Evolutionary conservation across 345 rosid species (phyloP), one percentile per base, ranked within the genome.

Genomic region (Hirschfeldia incana): DNA sequence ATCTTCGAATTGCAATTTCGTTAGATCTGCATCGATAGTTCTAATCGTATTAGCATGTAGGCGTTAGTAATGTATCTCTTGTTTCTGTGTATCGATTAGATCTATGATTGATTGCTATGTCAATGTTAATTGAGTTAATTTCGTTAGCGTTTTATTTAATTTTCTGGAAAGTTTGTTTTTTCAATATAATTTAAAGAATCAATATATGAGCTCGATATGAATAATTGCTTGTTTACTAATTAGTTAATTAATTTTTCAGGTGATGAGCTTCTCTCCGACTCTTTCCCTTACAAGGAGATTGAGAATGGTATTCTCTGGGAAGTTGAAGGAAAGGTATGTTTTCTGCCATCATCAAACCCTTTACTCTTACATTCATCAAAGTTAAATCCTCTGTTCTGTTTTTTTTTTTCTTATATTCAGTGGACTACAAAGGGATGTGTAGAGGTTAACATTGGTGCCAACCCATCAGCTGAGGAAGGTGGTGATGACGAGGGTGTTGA

Each of bases 231-330:
- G 59, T 6, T 5, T 17, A 1, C 15, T 53, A 58, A 1, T 7
- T 21, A 8, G 2, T 76, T 36, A 6, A 73, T 65, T 27, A 60
- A 60, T 28, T 42, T 28, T 83, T 57, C 79, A 91, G 97, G 89
- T 77, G 98, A 93, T 64, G 98, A 95, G 87, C 99, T 95, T 80
- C 91, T 95, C 67, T 93, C 96, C 1, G 99, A 95, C 86, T 95
- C 99, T 1, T 95, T 93, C 81, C 89, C 87, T 3, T 91, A 93
- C 90, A 93, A 85, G 90, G 99, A 95, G 85, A 80, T 88, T 70
- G 75, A 80, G 32, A 87, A 90, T 57, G 99, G 97, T 3, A 34
- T 83, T 6, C 86, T 93, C 30, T 93, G 97, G 98, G 97, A 95
- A 84, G 98, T 93, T 46, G 92, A 93, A 29, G 99, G 99, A 82